Evolutionary conservation across 345 rosid genomes (phyloP).

Genomic region (Pistacia atlantica): DNA sequence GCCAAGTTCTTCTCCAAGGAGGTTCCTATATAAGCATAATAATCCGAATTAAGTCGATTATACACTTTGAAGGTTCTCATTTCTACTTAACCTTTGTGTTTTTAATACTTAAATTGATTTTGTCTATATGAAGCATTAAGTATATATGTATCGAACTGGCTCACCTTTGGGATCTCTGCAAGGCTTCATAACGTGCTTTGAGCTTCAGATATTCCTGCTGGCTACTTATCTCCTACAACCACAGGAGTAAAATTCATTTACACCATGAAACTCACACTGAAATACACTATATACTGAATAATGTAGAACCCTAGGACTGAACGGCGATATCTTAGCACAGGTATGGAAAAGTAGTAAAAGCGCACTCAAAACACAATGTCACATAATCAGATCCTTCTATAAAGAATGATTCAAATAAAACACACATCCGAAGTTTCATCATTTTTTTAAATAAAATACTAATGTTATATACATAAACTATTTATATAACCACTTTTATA

Average conservation of each 20-base stretch:
- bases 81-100: neutral
- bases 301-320: neutral
- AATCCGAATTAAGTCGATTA: neutral
- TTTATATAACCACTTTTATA: too few species aligned
- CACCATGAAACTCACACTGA: slow-evolving; percentile 5
- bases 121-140: neutral
- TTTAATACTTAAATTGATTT: too few species aligned
- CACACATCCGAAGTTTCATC: too few species aligned
- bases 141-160: neutral
- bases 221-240: slow-evolving; percentile 75
- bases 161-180: slow-evolving; percentile 84
- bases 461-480: neutral
- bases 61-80: neutral
- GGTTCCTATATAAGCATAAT: slow-evolving; percentile 53
- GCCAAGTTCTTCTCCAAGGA: slow-evolving; percentile 89
- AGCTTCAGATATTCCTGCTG: slow-evolving; percentile 95
- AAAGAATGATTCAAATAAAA: too few species aligned
- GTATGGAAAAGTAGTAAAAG: neutral
- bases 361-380: neutral
- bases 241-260: slow-evolving; percentile 14
- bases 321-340: neutral
- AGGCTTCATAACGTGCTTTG: slow-evolving; percentile 83
- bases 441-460: too few species aligned
- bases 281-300: neutral
- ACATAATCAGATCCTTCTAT: too few species aligned